Base-by-base conservation (phyloP, 225 moss, liverwort and hornwort species). In the Pseudoscleropodium purum region DNA sequence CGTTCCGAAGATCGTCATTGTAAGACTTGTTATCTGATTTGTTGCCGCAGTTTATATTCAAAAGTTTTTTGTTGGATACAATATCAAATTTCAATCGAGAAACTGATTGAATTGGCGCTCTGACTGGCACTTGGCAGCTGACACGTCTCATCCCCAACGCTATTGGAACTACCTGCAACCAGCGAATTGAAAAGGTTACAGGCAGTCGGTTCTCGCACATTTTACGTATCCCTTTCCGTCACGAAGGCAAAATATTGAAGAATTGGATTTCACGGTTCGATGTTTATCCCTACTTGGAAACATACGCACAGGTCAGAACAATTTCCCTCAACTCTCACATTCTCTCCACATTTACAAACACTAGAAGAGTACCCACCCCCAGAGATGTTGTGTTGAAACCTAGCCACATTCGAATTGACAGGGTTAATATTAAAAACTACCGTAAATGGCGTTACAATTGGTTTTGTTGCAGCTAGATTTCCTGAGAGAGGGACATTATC, bases 261-360 rank as follows among this genome's bases (percentile, higher is more conserved):
- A 97, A 97, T 33, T 98, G 98, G 98, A 98, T 98, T 81, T 98
- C 98, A 59, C 96, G 98, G 45, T 98, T 98, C 66, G 98, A 98
- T 92, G 95, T 98, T 41, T 98, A 97, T 77, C 98, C 98, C 39
- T 98, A 98, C 82, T 83, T 98, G 93, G 98, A 98, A 86, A 88
- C 91, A 64, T 98, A 95, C 57, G 95, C 96, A 30, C 93, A 96
- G 97, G 98, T 97, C 30, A 88, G 93, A 84, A 72, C 19, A 87
- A 81, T 17, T 52, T 52, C 62, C 76, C 19, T 75, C 78, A 52
- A 36, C 78, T 9, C 72, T 61, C 86, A 27, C 36, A 66, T 88
- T 90, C 62, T 81, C 15, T 72, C 79, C 31, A 25, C 56, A 47
- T 83, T n/a, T 60, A 9, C 30, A 43, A 18, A 41, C 84, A 31